Evolutionary conservation across 164 flowering plant genomes (phyloP).

Genomic region (Malania oleifera): DNA sequence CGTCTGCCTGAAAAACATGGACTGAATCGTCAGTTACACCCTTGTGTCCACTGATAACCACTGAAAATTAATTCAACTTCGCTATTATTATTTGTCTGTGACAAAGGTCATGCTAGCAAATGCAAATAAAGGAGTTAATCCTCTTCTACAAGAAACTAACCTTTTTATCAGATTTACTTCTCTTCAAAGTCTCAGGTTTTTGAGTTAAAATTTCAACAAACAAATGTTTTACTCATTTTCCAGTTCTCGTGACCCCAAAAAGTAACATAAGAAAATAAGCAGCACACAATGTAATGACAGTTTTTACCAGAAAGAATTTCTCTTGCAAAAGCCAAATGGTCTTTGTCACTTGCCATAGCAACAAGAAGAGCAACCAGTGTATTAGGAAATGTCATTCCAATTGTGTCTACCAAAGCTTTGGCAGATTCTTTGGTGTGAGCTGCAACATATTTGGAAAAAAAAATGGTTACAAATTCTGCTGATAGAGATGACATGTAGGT

Average conservation of each 20-base stretch:
- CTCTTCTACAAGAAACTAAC: too few relatives aligned
- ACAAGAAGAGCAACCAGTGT: constrained; percentile 62
- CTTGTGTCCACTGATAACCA: too few relatives aligned
- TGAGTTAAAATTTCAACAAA: too few relatives aligned
- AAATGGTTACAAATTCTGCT: not conserved
- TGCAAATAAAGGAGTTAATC: too few relatives aligned
- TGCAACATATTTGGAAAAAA: constrained; percentile 24
- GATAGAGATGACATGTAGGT: not conserved
- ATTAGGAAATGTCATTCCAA: constrained; percentile 47
- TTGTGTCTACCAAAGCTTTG: constrained; percentile 49
- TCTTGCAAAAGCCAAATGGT: constrained; percentile 77
- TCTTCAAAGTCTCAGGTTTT: too few relatives aligned
- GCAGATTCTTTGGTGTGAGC: constrained; percentile 98
- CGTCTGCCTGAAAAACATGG: constrained; percentile 30
- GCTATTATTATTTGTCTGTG: too few relatives aligned
- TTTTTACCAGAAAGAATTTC: constrained; percentile 62
- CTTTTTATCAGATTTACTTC: too few relatives aligned
- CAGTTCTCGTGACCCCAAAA: not conserved
- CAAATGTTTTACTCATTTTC: too few relatives aligned
- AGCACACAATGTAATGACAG: not conserved
- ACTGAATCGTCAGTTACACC: too few relatives aligned
- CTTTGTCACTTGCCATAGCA: constrained; percentile 97
- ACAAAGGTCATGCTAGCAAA: too few relatives aligned
- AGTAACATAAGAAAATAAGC: not conserved
- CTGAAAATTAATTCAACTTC: too few relatives aligned